phyloP scores from a whole-genome alignment of 371 early-diverging fungal species.

The Zancudomyces culisetae region DNA sequence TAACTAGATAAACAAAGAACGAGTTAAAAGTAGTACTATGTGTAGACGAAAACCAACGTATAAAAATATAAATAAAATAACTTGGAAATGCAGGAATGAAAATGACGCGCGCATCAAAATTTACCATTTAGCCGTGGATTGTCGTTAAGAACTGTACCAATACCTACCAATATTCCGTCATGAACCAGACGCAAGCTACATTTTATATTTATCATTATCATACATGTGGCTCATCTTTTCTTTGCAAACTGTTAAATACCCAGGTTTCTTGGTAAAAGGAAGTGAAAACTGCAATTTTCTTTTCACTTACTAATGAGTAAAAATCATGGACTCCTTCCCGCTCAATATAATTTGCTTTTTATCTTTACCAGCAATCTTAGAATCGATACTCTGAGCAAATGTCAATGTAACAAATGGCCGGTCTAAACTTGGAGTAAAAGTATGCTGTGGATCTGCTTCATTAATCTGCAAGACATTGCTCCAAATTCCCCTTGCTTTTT shows the following conservation, averaged over 20 bases:
- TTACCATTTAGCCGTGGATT: constrained; percentile 65
- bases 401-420: constrained; percentile 40
- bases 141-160: constrained; percentile 65
- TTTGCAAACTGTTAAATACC: too few species aligned
- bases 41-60: background rate
- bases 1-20: background rate
- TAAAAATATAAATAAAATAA: background rate
- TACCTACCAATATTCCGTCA: constrained; percentile 78
- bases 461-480: too few species aligned
- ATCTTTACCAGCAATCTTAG: constrained; percentile 41
- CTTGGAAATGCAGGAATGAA: background rate
- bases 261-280: too few species aligned
- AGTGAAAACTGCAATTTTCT: background rate
- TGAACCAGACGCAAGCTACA: constrained; percentile 50
- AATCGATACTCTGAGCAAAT: constrained; percentile 81
- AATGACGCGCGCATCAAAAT: background rate
- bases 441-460: too few species aligned
- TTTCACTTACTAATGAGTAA: constrained; percentile 45
- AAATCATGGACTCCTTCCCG: constrained; percentile 44
- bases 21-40: background rate
- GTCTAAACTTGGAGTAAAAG: too few species aligned
- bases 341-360: constrained; percentile 49
- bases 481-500: too few species aligned
- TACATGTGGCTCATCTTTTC: too few species aligned
- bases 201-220: too few species aligned